phyloP scores from a whole-genome alignment of 345 rosid species.

The Hypericum androsaemum region DNA sequence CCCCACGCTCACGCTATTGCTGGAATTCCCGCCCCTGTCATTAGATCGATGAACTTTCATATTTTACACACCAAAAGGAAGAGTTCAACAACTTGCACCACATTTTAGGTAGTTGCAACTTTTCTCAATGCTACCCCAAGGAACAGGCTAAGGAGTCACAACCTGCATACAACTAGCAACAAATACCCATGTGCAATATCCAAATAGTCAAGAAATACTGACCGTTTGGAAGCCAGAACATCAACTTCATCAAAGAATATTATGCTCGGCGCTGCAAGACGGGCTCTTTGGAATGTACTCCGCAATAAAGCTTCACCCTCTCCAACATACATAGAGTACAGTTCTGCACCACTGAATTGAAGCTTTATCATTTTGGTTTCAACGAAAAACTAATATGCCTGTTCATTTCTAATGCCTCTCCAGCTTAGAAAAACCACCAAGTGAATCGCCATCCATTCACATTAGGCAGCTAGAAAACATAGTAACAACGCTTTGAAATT shows the following conservation, averaged over 20 bases:
- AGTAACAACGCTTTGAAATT: no score
- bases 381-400: no score
- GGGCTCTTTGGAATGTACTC: conserved; percentile 78
- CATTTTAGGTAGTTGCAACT: neutral
- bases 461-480: no score
- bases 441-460: no score
- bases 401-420: no score
- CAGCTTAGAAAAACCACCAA: no score
- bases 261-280: conserved; percentile 89
- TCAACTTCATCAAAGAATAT: conserved; percentile 94
- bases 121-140: neutral
- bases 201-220: conserved; percentile 9
- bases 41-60: neutral
- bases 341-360: conserved; percentile 74
- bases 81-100: neutral
- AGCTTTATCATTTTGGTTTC: neutral
- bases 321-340: conserved; percentile 95
- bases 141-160: neutral
- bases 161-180: neutral
- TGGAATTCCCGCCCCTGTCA: conserved; percentile 63
- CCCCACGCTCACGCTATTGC: conserved; percentile 55
- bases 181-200: neutral
- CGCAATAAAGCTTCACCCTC: conserved; percentile 94
- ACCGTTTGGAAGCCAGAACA: conserved; percentile 81
- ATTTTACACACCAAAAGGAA: neutral